A percentile compares a stretch with the other conserved stretches of the same genome.
Evolutionary conservation across 768 basidiomycete species (phyloP).

Genomic region (Mycena capillaripes): DNA sequence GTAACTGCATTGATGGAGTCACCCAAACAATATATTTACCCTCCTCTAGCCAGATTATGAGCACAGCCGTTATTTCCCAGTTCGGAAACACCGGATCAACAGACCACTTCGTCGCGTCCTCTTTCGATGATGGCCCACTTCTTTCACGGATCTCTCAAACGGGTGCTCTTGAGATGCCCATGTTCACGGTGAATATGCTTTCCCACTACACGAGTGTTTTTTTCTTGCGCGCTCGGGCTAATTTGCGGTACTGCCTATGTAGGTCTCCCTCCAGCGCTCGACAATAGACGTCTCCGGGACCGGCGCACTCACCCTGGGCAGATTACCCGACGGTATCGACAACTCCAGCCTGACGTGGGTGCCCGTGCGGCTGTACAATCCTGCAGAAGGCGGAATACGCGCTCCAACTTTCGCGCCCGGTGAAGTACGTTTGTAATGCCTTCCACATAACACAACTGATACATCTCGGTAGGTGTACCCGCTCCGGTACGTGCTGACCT

Average conservation of each 20-base stretch:
- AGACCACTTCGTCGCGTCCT: conserved; percentile 53
- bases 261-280: conserved; percentile 70
- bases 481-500: conserved; percentile 43
- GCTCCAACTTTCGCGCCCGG: conserved; percentile 68
- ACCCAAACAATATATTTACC: conserved; percentile 26
- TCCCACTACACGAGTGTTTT: too few species aligned
- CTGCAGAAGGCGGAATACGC: conserved; percentile 67
- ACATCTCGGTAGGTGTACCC: conserved; percentile 51
- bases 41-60: conserved; percentile 55
- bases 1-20: conserved; percentile 15
- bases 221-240: too few species aligned
- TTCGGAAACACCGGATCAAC: conserved; percentile 42
- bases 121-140: conserved; percentile 58
- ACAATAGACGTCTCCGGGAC: conserved; percentile 69
- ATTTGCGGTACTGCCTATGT: too few species aligned
- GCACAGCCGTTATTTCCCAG: conserved; percentile 42
- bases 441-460: not conserved
- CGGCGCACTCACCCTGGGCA: conserved; percentile 74
- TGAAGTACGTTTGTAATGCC: conserved; percentile 62
- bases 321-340: conserved; percentile 67
- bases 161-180: conserved; percentile 57
- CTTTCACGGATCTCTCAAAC: conserved; percentile 62
- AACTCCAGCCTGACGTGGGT: conserved; percentile 77
- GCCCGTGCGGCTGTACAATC: conserved; percentile 69
- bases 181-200: conserved; percentile 63